Base-by-base conservation (phyloP, 2,329 filamentous ascomycete genomes). In the Tolypocladium pustulatum region DNA sequence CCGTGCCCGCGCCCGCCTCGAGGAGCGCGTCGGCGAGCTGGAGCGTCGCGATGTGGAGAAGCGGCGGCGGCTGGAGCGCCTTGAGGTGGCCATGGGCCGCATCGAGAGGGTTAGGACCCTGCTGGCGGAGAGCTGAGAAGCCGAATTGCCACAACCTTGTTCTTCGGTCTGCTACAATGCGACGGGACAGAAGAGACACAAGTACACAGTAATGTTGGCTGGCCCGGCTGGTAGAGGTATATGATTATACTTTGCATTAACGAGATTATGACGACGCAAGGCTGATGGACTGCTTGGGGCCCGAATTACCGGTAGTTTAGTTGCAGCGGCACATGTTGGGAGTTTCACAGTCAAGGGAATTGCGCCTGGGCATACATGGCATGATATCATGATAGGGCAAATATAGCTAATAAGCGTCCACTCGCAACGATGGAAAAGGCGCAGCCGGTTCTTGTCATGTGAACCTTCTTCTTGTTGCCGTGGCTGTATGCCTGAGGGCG, bases 21-120 rank as follows among this genome's bases (percentile, higher is more conserved):
- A 91, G 73, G 84, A 88, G 69, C 76, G 88, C 43, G 81, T 94
- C 9, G 81, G 77, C 60, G 77, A 85, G 66, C 73, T 94, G 27
- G 89, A 92, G 74, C 75, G 78, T 65, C 77, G 89, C 61, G 90
- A 93, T 60, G 73, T 70, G 54, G 88, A 91, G 64, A 90, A 91
- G 77, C 78, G 80, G 65, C 78, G 77, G 59, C 75, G 90, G 56
- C 68, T 94, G 62, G 89, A 90, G 60, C 77, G 81, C 66, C 68
- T 94, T 57, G 90, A 94, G 75, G 78, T 81, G 40, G 88, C 88
- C 22, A 80, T 92, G 67, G 79, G 74, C 54, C 78, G 88, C 65
- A 88, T 93, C 65, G 87, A 91, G 68, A 78, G 86, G 62, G 87
- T 89, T 5, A 82, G 85, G 68, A 77, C 77, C 4, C 68, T 92